Conservation (phyloP, 2,329 filamentous ascomycete genomes). For the Lachnellula hyalina region DNA sequence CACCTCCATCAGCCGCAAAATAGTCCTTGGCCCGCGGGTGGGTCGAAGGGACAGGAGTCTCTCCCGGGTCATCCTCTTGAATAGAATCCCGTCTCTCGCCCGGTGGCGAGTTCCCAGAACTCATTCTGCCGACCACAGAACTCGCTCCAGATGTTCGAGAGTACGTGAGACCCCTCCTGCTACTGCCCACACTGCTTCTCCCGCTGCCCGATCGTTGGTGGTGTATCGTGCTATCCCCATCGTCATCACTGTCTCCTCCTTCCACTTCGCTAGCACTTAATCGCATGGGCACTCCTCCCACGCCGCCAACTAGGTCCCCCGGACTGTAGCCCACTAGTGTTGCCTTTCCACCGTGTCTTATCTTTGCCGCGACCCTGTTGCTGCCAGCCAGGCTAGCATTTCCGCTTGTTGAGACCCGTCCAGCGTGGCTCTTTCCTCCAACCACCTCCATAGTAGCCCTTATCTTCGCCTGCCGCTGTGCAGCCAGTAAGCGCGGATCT, state of each 20-base stretch:
- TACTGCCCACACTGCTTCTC: constrained; percentile 51
- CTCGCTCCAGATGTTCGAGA: constrained; percentile 34
- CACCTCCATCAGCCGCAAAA: constrained; percentile 19
- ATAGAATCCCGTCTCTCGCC: constrained; percentile 26
- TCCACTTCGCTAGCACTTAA: constrained; percentile 95
- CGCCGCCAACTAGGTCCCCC: constrained; percentile 60
- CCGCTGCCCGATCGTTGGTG: constrained; percentile 71
- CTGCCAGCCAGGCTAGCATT: constrained; percentile 32
- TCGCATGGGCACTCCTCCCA: constrained; percentile 80
- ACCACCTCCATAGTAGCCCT: constrained; percentile 79
- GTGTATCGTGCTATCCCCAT: constrained; percentile 49
- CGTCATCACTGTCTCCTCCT: constrained; percentile 77
- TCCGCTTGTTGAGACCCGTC: constrained; percentile 35
- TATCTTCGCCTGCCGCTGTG: constrained; percentile 82
- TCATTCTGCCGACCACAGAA: constrained; percentile 35
- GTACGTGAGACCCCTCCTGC: constrained; percentile 35
- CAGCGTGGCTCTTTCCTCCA: constrained; percentile 42
- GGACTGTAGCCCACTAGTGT: constrained; percentile 73
- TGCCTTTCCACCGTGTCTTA: constrained; percentile 78
- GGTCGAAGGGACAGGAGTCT: constrained; percentile 23
- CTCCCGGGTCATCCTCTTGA: constrained; percentile 19
- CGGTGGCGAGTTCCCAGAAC: constrained; percentile 40
- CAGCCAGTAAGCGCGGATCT: constrained; percentile 76
- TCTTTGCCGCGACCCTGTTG: constrained; percentile 71
- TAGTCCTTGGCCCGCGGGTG: constrained; percentile 20